Evolutionary conservation across 2,329 filamentous ascomycete genomes (phyloP).

Genomic region (Trichoderma hamatum): DNA sequence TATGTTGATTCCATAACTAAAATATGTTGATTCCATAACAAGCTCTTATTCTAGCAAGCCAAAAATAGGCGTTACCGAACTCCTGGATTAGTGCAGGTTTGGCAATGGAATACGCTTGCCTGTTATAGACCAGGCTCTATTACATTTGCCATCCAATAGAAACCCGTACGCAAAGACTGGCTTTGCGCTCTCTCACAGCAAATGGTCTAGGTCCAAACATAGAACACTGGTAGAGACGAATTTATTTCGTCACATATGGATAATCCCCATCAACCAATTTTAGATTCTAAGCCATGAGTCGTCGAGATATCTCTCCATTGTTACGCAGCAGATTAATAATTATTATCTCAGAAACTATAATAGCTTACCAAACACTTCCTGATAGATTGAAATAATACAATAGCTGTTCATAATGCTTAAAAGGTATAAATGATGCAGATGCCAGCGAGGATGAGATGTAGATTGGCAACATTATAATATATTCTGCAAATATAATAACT

Average conservation of each 20-base stretch:
- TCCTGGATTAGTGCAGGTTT: background rate
- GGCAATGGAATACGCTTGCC: background rate
- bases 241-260: background rate
- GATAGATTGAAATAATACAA: background rate
- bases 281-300: background rate
- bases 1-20: too few species aligned
- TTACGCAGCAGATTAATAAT: background rate
- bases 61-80: background rate
- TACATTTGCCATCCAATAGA: background rate
- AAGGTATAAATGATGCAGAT: background rate
- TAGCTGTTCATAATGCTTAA: background rate
- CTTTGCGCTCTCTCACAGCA: background rate
- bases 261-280: background rate
- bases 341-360: background rate
- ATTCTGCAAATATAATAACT: background rate
- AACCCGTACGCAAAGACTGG: conserved; percentile 2
- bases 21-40: too few species aligned
- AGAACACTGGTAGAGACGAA: background rate
- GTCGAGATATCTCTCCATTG: background rate
- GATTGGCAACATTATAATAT: background rate
- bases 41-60: too few species aligned
- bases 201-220: background rate
- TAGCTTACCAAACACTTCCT: background rate
- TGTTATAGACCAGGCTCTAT: background rate
- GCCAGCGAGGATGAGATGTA: background rate